Evolutionary conservation across 192 early-diverging fungal genomes (phyloP), one percentile per base, ranked within the genome.

Genomic region (Helicostylum pulchrum): DNA sequence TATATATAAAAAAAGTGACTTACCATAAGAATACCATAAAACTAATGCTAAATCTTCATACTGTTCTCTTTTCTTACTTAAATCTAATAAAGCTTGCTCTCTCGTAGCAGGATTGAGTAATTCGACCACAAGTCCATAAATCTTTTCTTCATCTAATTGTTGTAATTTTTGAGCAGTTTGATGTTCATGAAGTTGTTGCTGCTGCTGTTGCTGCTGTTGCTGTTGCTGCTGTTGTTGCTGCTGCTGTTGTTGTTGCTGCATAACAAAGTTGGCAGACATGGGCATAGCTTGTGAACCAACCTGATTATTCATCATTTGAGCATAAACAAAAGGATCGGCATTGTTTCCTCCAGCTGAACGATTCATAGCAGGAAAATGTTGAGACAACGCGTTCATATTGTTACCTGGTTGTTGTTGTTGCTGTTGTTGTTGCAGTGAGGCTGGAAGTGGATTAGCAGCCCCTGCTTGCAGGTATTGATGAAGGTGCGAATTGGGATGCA

Each of bases 11-110:
- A 52, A 3, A 43, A 34, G 44, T 10, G 8, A 50, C 26, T 62
- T 78, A 89, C 91, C 96, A 78, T 91, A 97, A 10, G 94, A 89
- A 72, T 99, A 94, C 96, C 96, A 99, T 66, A 99, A 80, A n/a
- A 95, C 91, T 15, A 96, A 87, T 7, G 95, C 96, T 64, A 99
- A 73, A 66, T 99, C 93, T 17, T 96, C 92, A 72, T 96, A 95
- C 67, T 94, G 87, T 75, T 99, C 96, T 43, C 95, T 79, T 70
- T 92, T 90, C 76, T 95, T 95, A 74, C 90, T 92, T 57, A 99
- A 79, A 70, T 99, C 95, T 4, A 95, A 76, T 48, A 99, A 77
- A 10, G 94, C 94, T 66, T 91, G 89, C 68, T 99, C 96, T n/a
- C 95, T 81, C 31, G 78, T 80, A 26, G 64, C 70, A 1, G 86